Conservation (phyloP, 2,329 filamentous ascomycete species). For the Botrytis elliptica region DNA sequence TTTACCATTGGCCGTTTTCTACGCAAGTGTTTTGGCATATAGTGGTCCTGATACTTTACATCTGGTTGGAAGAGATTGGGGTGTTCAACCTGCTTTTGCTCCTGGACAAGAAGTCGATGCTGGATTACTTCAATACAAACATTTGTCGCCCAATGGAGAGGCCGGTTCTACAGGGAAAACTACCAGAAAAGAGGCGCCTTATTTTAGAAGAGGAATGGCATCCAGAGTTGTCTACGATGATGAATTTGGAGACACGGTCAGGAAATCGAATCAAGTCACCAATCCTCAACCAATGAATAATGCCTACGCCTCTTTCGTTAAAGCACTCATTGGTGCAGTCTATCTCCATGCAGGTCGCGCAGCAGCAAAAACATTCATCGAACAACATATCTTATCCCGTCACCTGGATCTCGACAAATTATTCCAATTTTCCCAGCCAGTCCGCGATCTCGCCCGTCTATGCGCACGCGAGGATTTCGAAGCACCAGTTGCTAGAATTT, state of each 20-base stretch:
- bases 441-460: conserved; percentile 76
- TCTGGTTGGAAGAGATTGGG: conserved; percentile 80
- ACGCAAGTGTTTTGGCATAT: conserved; percentile 82
- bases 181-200: conserved; percentile 50
- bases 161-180: conserved; percentile 49
- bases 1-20: conserved; percentile 83
- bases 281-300: conserved; percentile 36
- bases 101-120: conserved; percentile 91
- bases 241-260: conserved; percentile 71
- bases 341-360: conserved; percentile 81
- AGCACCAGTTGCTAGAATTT: conserved; percentile 77
- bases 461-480: conserved; percentile 91
- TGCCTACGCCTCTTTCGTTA: conserved; percentile 74
- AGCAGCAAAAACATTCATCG: conserved; percentile 78
- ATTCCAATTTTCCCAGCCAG: conserved; percentile 82
- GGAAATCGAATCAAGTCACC: conserved; percentile 33
- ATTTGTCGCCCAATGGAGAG: conserved; percentile 45
- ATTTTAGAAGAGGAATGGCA: conserved; percentile 68
- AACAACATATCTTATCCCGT: conserved; percentile 77
- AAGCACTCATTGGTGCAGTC: conserved; percentile 78
- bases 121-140: conserved; percentile 78
- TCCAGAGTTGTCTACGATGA: conserved; percentile 80
- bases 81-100: conserved; percentile 80
- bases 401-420: conserved; percentile 72
- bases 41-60: conserved; percentile 72